Evolutionary conservation across 192 early-diverging fungal genomes (phyloP), one percentile per base, ranked within the genome.

Genomic region (Coemansia furcata): DNA sequence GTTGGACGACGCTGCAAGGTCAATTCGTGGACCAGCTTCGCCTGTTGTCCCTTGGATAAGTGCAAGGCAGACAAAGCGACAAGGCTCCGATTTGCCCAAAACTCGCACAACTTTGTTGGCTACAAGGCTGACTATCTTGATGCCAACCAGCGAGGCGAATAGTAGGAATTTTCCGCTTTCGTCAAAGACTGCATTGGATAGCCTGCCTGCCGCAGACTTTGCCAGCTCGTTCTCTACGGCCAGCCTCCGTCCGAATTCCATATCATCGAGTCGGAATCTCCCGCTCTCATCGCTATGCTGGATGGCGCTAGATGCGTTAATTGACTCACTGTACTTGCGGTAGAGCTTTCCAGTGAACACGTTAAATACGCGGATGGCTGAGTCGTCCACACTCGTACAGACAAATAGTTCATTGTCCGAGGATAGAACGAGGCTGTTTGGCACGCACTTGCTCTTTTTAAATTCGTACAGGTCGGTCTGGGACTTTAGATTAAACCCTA

Each of bases 391-490:
- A 57, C 91, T 90, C 68, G 92, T 92, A 3, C 93, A 95, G 6
- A 91, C 94, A 87, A 99, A 98, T 59, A 90, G 89, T 12, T 80
- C 77, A 57, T 80, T 87, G 60, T 96, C 93, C 4, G 85, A 86
- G 6, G 95, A 97, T 64, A 99, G 92, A 6, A 71, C 84, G 8
- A 99, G 80, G 21, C 90, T 90, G 8, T 87, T 90, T 0, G 98
- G 96, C 1, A 85, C 69, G 40, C 89, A 83, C 72, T 94, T 94
- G 44, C 80, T 46, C 81, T 98, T 99, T 80, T 93, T 92, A 67
- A 97, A 99, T 68, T 95, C 94, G 72, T 95, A 99, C 44, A 99
- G 77, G 84, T 98, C 95, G 0, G 97, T 99, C 43, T 99, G 92
- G 15, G 89, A 87, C 83, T 99, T 99, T 71, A 90, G 89, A 57